phyloP scores from a whole-genome alignment of 2,329 filamentous ascomycete genomes.

The Decorospora gaudefroyi region DNA sequence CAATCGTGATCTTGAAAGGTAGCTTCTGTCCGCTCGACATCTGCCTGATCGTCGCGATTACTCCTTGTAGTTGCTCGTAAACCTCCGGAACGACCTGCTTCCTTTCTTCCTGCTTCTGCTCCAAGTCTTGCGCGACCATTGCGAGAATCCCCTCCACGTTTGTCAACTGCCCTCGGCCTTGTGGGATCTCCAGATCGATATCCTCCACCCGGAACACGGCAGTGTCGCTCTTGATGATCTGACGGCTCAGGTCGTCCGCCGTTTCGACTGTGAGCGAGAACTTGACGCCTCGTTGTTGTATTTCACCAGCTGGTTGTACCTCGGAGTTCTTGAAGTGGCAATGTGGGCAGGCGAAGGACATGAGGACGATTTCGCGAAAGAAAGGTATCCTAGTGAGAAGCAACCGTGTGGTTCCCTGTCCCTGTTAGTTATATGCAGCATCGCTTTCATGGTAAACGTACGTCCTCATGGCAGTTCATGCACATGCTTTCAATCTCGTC shows the following conservation, averaged over 20 bases:
- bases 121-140: constrained; percentile 78
- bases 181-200: constrained; percentile 88
- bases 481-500: constrained; percentile 60
- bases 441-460: constrained; percentile 23
- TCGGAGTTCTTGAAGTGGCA: constrained; percentile 91
- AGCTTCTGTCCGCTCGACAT: constrained; percentile 80
- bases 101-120: constrained; percentile 78
- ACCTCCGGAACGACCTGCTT: constrained; percentile 79
- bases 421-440: constrained; percentile 23
- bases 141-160: constrained; percentile 88
- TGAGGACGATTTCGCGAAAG: constrained; percentile 96
- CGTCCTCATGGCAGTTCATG: constrained; percentile 60
- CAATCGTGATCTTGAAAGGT: constrained; percentile 84
- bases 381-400: constrained; percentile 92
- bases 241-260: constrained; percentile 75
- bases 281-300: constrained; percentile 84
- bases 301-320: constrained; percentile 87
- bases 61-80: constrained; percentile 73
- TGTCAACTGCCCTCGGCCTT: constrained; percentile 86
- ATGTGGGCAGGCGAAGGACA: constrained; percentile 92
- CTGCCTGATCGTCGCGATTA: constrained; percentile 72
- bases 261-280: constrained; percentile 80
- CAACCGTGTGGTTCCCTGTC: constrained; percentile 78
- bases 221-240: constrained; percentile 90
- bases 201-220: constrained; percentile 87